Percentiles rank a stretch among this genome's conserved stretches.
phyloP scores from a whole-genome alignment of 768 basidiomycete species.

The Boletellus emodensis region DNA sequence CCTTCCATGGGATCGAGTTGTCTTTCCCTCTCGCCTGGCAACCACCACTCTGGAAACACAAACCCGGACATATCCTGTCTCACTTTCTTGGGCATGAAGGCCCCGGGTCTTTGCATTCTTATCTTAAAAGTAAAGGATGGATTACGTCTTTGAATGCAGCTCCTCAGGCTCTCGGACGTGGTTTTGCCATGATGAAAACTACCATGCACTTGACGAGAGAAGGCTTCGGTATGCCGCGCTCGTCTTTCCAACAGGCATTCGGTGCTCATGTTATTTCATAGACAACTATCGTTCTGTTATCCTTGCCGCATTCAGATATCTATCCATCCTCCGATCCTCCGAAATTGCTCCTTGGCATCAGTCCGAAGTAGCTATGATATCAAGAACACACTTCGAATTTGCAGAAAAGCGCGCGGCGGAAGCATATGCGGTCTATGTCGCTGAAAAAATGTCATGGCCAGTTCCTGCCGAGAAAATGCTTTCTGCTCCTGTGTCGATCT shows the following conservation, averaged over 20 bases:
- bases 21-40: conserved; percentile 76
- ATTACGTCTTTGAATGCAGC: conserved; percentile 70
- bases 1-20: conserved; percentile 78
- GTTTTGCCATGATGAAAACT: conserved; percentile 89
- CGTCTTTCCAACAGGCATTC: background rate
- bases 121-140: conserved; percentile 89
- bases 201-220: conserved; percentile 75
- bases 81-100: conserved; percentile 93
- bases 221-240: conserved; percentile 66
- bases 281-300: conserved; percentile 74
- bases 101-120: conserved; percentile 84
- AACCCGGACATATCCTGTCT: conserved; percentile 71
- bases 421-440: conserved; percentile 69
- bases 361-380: conserved; percentile 68
- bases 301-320: conserved; percentile 72
- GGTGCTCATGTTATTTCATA: conserved; percentile 7
- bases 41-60: conserved; percentile 67
- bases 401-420: conserved; percentile 80
- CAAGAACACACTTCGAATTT: conserved; percentile 77
- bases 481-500: conserved; percentile 63
- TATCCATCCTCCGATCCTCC: conserved; percentile 62
- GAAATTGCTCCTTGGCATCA: conserved; percentile 64
- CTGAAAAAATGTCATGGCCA: conserved; percentile 76
- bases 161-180: conserved; percentile 66
- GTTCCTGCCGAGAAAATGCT: conserved; percentile 75